Percentiles rank a stretch among this genome's conserved stretches.
These are phyloP conservation scores for Magnolia changhungtana DNA, from an alignment of 164 flowering plant genomes.

Conservation along the genomic window DNA sequence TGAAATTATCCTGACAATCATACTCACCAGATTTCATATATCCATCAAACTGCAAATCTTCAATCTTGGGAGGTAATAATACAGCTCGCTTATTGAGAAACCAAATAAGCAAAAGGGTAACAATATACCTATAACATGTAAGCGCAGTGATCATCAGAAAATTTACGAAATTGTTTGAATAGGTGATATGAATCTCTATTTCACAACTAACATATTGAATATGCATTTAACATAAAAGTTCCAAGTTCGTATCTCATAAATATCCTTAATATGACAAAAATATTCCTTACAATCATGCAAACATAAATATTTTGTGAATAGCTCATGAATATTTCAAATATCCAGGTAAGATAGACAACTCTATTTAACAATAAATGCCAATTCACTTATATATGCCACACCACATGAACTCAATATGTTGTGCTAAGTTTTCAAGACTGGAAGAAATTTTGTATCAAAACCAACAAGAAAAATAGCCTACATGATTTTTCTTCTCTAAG, in stretches of 20 bases:
- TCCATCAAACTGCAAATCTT: slow-evolving; percentile 64
- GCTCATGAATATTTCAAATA: background rate
- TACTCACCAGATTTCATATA: slow-evolving; percentile 86
- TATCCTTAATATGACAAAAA: background rate
- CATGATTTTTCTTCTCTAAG: background rate
- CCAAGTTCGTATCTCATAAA: background rate
- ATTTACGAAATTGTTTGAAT: background rate
- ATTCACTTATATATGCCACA: background rate
- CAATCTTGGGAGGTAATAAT: slow-evolving; percentile 76
- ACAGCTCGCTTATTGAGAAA: slow-evolving; percentile 61
- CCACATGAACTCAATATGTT: background rate
- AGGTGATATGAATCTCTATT: background rate
- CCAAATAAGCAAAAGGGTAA: slow-evolving; percentile 68
- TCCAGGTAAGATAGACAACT: background rate
- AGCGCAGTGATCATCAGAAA: background rate
- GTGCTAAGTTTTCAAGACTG: background rate
- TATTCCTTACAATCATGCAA: background rate
- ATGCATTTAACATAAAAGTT: background rate
- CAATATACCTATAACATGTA: slow-evolving; percentile 54
- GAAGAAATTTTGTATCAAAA: background rate
- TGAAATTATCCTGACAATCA: slow-evolving; percentile 4
- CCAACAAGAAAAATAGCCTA: background rate
- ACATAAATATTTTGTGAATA: background rate
- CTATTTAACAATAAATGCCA: background rate
- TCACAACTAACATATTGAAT: background rate